Evolutionary conservation across 2,329 filamentous ascomycete species (phyloP).

Genomic region (Onygenales sp.): DNA sequence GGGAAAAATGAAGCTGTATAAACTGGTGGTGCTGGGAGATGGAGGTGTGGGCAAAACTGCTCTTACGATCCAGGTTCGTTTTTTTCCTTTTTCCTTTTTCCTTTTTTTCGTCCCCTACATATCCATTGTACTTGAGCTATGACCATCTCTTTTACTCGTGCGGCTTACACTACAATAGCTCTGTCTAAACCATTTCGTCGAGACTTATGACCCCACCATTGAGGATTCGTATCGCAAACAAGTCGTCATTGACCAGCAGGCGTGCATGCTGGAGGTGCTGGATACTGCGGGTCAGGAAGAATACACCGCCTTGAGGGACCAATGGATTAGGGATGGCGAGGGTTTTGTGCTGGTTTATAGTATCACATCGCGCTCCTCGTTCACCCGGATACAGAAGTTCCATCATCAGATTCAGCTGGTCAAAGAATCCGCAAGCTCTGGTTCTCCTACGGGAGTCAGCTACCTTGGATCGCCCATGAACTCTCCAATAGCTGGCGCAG

Average conservation of each 20-base stretch:
- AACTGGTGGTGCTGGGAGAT: conserved; percentile 89
- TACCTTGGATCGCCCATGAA: conserved; percentile 41
- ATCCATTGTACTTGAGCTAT: background rate
- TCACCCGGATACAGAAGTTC: conserved; percentile 88
- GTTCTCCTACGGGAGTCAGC: conserved; percentile 42
- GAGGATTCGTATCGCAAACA: conserved; percentile 62
- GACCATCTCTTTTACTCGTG: conserved; percentile 1
- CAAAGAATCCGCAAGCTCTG: conserved; percentile 66
- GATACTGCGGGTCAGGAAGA: conserved; percentile 98
- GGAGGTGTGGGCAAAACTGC: conserved; percentile 92
- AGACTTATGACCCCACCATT: conserved; percentile 67
- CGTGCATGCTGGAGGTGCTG: conserved; percentile 89
- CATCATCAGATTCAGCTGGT: conserved; percentile 95
- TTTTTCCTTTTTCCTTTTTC: conserved; percentile 4
- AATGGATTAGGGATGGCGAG: conserved; percentile 97
- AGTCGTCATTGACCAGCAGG: conserved; percentile 78
- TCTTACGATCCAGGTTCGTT: conserved; percentile 65
- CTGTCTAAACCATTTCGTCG: conserved; percentile 95
- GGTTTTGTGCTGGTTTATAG: conserved; percentile 97
- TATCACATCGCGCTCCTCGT: conserved; percentile 93
- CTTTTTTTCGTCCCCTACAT: background rate
- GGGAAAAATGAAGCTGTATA: conserved; percentile 86
- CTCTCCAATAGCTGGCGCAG: conserved; percentile 36
- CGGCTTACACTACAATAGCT: conserved; percentile 47
- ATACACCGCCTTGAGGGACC: conserved; percentile 90